phyloP scores from a whole-genome alignment of 192 early-diverging fungal genomes.

The Anaeromyces robustus region DNA sequence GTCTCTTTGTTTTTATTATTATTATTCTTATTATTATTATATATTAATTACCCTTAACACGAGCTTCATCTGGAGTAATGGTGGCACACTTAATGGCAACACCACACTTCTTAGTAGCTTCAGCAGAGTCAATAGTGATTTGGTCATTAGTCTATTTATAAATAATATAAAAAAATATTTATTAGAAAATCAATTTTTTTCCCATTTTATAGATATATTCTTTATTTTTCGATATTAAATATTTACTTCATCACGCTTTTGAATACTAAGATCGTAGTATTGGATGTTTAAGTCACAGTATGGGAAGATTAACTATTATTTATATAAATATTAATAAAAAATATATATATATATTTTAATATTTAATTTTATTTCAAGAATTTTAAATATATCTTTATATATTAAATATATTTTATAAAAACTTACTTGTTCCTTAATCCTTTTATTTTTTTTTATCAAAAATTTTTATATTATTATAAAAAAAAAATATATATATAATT shows the following conservation, averaged over 20 bases:
- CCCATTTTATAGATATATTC: too few species aligned
- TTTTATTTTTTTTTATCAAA: constrained; percentile 87
- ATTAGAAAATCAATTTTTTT: not conserved
- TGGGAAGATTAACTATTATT: constrained; percentile 56
- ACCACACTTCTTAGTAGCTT: constrained; percentile 93
- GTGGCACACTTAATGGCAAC: constrained; percentile 99
- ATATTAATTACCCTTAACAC: constrained; percentile 58
- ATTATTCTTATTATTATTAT: too few species aligned
- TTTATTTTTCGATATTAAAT: not conserved
- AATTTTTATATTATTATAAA: not conserved
- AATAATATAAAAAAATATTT: not conserved
- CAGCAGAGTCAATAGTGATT: constrained; percentile 88
- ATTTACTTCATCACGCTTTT: constrained; percentile 62
- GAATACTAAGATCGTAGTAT: constrained; percentile 90
- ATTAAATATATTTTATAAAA: not conserved
- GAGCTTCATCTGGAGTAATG: constrained; percentile 89
- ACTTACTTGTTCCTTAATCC: constrained; percentile 17
- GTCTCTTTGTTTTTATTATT: too few species aligned
- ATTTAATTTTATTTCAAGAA: not conserved
- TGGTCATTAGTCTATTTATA: constrained; percentile 60
- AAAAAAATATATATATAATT: not conserved
- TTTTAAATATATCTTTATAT: not conserved
- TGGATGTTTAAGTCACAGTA: constrained; percentile 82
- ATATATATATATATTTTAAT: not conserved
- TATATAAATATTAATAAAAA: not conserved